Evolutionary conservation across 441 rosid genomes (phyloP).

Genomic region (Arabidopsis hybrid): DNA sequence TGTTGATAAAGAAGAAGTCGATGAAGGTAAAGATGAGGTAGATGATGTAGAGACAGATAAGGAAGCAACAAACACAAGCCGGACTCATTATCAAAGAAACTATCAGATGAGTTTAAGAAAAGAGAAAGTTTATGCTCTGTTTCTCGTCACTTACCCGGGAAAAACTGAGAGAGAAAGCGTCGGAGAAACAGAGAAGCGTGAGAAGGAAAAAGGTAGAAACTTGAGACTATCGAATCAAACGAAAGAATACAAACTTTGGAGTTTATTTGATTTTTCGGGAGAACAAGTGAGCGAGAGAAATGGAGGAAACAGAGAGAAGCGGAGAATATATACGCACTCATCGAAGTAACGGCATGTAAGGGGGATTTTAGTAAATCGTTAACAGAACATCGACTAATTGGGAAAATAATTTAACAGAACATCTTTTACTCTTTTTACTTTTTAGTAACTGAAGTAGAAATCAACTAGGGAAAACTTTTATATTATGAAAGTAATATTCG

Average conservation of each 20-base stretch:
- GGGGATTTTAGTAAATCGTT: slow-evolving; percentile 24
- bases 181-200: slow-evolving; percentile 38
- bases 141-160: slow-evolving; percentile 26
- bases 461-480: slow-evolving; percentile 4
- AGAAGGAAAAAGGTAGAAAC: neutral
- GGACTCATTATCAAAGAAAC: slow-evolving; percentile 4
- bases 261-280: neutral
- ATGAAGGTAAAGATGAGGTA: slow-evolving; percentile 10
- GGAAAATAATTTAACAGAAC: neutral
- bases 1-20: slow-evolving; percentile 13
- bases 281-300: slow-evolving; percentile 16
- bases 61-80: slow-evolving; percentile 14
- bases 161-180: slow-evolving; percentile 33
- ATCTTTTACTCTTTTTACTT: neutral
- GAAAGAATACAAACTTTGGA: neutral
- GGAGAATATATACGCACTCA: slow-evolving; percentile 5
- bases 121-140: slow-evolving; percentile 6
- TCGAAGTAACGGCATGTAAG: neutral
- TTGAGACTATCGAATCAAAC: neutral
- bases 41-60: slow-evolving; percentile 19
- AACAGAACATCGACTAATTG: neutral
- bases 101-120: neutral
- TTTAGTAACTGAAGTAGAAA: neutral
- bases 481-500: slow-evolving; percentile 20
- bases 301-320: slow-evolving; percentile 17